Evolutionary conservation across 2,329 filamentous ascomycete genomes (phyloP).

Genomic region (Claviceps paspali): DNA sequence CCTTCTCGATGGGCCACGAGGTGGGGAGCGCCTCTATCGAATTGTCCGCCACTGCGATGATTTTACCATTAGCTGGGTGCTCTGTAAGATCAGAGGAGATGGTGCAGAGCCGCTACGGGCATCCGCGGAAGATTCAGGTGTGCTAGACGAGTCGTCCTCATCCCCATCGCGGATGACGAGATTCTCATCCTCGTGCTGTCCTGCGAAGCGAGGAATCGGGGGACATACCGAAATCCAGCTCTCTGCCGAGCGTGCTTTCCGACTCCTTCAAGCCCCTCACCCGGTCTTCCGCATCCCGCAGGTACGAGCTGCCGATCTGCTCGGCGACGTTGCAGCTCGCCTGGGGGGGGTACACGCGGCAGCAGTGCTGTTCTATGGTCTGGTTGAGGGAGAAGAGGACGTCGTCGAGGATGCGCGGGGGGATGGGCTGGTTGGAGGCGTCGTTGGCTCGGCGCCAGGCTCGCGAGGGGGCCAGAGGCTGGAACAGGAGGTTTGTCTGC

Average conservation of each 20-base stretch:
- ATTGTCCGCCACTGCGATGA: conserved; percentile 22
- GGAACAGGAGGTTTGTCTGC: conserved; percentile 48
- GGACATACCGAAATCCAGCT: conserved; percentile 29
- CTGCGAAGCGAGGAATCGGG: too few relatives aligned
- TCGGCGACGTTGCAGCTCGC: conserved; percentile 58
- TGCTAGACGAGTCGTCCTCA: too few relatives aligned
- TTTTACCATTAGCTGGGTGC: too few relatives aligned
- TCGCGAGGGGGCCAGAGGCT: conserved; percentile 39
- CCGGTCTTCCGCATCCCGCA: conserved; percentile 27
- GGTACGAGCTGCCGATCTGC: conserved; percentile 54
- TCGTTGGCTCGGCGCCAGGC: conserved; percentile 35
- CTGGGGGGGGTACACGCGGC: conserved; percentile 50
- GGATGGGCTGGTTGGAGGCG: conserved; percentile 24
- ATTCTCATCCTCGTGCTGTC: too few relatives aligned
- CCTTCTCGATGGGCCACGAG: conserved; percentile 29
- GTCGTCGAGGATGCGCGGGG: conserved; percentile 38
- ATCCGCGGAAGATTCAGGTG: too few relatives aligned
- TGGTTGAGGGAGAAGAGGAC: conserved; percentile 45
- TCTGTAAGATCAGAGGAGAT: too few relatives aligned
- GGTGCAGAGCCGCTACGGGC: too few relatives aligned
- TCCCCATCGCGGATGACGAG: too few relatives aligned
- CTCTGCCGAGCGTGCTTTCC: conserved; percentile 20
- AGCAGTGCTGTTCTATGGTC: conserved; percentile 46
- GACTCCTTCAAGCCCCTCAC: conserved; percentile 20
- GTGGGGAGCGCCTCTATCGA: conserved; percentile 31